Base-by-base conservation (phyloP, 2,329 filamentous ascomycete genomes). In the Thielaviopsis cerberus region DNA sequence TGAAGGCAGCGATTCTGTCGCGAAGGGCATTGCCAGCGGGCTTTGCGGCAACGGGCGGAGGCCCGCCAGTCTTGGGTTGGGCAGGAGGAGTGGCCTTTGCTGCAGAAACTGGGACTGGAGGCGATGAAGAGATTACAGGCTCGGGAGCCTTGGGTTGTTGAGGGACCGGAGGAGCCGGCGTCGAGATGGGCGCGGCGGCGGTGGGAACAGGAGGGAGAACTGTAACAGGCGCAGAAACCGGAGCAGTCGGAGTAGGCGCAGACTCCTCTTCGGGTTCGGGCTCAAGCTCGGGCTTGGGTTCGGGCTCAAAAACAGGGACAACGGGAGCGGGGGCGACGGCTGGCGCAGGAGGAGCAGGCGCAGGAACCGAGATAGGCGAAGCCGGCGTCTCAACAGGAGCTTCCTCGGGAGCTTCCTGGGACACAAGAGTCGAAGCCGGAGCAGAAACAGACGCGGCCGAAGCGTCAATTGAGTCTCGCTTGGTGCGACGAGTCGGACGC, bases 1-100 rank as follows among this genome's bases (percentile, higher is more conserved):
- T 98, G 74, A 98, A 98, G 51, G 92, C 91, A 34, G 92, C 92
- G 67, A 98, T 95, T 62, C 92, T 86, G 71, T 97, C 92, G 67
- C 81, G 90, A 74, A 98, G 97, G 1, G 92, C 88, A 66, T 80
- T 86, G 52, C 74, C 76, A 11, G 70, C 69, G 26, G 89, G 88
- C 69, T 94, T 95, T 64, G 88, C 87, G 10, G 75, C 70, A 10
- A 77, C 76, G 13, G 88, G 85, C 45, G 86, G 83, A 23, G 82
- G 76, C 61, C 80, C 81, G 58, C 74, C 75, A 57, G 73, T 68
- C 64, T 74, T 78, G 62, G 67, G 66, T 25, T 61, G 61, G 10
- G 64, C 50, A 24, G 69, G 26, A 26, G 57, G 24, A 15, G 50
- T 24, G 10, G 67, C 59, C 61, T 71, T 71, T 55, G 66, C 61